Base-by-base conservation (phyloP, 208 protist genomes). In the Crithidia bombi region DNA sequence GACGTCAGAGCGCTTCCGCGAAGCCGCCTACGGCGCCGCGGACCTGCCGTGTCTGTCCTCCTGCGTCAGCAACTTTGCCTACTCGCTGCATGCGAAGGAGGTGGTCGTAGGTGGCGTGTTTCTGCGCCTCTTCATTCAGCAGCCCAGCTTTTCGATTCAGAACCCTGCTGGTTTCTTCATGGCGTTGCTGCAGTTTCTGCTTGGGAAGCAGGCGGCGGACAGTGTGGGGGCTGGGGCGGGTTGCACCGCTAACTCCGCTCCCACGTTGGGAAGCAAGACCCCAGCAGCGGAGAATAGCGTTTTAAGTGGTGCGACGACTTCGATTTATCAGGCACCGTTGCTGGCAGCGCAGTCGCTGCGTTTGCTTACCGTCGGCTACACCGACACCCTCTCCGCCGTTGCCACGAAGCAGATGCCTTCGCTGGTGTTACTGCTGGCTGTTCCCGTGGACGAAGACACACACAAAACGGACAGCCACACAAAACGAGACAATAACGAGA, bases 81-180 rank as follows among this genome's bases (percentile, higher is more conserved):
- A 95, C 72, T 73, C 79, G 10, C 4, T 81, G 28, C 89, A 95
- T 73, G 57, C 79, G 43, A 50, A 71, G 33, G 94, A 97, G 64
- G 79, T 96, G 19, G 81, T 95, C 26, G 84, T 98, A 5, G 93
- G 90, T 26, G 87, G 85, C 26, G 82, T 97, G 4, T 97, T 96
- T 68, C 52, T 98, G 23, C 87, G 93, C n/a, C 55, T 97, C 14
- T 98, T 95, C 63, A 84, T 96, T 49, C 73, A 81, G 26, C 89
- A 97, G 73, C 90, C 95, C 21, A 79, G 38, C 49, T 95, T 88
- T 59, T 26, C 75, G 0, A 84, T 98, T 41, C 79, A 88, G 46
- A 79, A 96, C 30, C 89, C 92, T 11, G 69, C n/a, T 15, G 82
- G 44, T 1, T 92, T 98, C 41, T 86, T 81, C 49, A 46, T 33